Base-by-base conservation (phyloP, 345 rosid genomes). In the Eucalyptus paniculata region DNA sequence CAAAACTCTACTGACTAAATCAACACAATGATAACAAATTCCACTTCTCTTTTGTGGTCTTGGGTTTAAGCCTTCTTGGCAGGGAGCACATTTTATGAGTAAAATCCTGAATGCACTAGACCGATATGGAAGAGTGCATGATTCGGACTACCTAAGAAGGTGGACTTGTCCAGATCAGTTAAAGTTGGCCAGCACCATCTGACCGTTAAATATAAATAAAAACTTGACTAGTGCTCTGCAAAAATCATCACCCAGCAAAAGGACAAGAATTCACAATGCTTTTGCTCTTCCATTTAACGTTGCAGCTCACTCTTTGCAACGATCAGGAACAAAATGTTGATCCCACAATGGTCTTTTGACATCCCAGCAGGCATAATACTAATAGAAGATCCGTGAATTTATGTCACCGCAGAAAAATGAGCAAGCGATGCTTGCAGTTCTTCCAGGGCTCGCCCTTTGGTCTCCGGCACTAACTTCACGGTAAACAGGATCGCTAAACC, bases 401-500 rank as follows among this genome's bases (percentile, higher is more conserved):
- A 30, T 0, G 44, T 77, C 47, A 21, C 83, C 11, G 28, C 45
- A 3, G 87, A 28, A 86, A 72, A 50, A 24, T 89, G 34, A 30
- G 90, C 85, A 37, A 90, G 87, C 44, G 91, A 89, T 86, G 91
- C 90, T 60, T 92, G 90, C 47, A 92, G 28, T 89, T 92, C 92
- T 90, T 92, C 93, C 15, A 89, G 90, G 4, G 54, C 40, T 32
- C 88, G 86, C 16, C 93, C 91, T 72, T 90, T 92, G 21, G 93
- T 92, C 89, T 92, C 93, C 2, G 92, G 93, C 50, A 90, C 92
- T 42, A 90, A 56, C 85, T 87, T 72, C 30, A 86, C 92, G 1
- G 50, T 40, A 86, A 90, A 92, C 7, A 72, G 53, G 28, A 90
- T 50, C 3, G 92, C 47, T 16, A 60, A 72, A 58, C 89, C 91